Percentiles rank a stretch among this genome's conserved stretches.
Evolutionary conservation across 2,329 filamentous ascomycete species (phyloP).

Genomic region (Diplodia corticola): DNA sequence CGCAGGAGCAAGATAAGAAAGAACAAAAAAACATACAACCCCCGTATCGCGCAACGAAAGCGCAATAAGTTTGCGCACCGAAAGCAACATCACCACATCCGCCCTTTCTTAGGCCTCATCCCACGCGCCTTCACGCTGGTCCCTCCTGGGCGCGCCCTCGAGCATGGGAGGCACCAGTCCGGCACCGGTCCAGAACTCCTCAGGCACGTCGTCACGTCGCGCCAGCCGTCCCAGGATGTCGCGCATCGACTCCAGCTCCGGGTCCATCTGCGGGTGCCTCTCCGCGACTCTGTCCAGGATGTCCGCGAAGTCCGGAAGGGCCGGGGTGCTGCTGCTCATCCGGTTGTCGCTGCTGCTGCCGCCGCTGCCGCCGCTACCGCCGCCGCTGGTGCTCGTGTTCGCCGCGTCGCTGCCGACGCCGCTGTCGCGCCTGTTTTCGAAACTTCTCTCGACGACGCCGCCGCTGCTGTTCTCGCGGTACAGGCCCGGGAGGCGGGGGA

Average conservation of each 20-base stretch:
- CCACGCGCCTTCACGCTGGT: neutral
- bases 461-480: slow-evolving; percentile 9
- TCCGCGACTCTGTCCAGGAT: neutral
- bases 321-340: slow-evolving; percentile 22
- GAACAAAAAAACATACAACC: too few species aligned
- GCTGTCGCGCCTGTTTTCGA: slow-evolving; percentile 8
- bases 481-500: neutral
- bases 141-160: neutral
- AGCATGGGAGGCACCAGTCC: slow-evolving; percentile 33
- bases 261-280: slow-evolving; percentile 28
- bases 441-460: neutral
- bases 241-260: slow-evolving; percentile 65
- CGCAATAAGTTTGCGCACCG: neutral
- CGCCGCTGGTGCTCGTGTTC: neutral
- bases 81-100: neutral
- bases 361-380: neutral
- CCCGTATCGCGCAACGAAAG: neutral
- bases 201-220: slow-evolving; percentile 72
- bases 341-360: neutral
- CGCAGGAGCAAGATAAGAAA: neutral
- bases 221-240: slow-evolving; percentile 70
- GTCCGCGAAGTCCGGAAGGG: slow-evolving; percentile 21
- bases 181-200: slow-evolving; percentile 71
- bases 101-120: neutral
- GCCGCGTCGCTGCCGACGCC: neutral